Base-by-base conservation (phyloP, 176 grass and related monocot genomes). In the Triticum timopheevii region DNA sequence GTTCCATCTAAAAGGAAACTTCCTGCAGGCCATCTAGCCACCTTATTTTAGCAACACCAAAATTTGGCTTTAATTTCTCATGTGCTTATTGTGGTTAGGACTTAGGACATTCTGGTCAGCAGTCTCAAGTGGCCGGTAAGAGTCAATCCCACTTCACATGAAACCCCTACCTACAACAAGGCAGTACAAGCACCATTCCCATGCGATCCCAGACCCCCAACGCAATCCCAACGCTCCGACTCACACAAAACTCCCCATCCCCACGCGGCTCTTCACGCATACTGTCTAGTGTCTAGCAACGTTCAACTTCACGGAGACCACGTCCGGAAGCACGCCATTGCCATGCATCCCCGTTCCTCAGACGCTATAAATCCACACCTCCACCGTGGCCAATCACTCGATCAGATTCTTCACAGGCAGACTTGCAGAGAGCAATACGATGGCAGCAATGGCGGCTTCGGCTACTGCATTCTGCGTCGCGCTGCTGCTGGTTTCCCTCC, bases 151-250 rank as follows among this genome's bases (percentile, higher is more conserved):
- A 77, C 9, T 56, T 56, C 74, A 56, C 47, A 77, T 77, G 31
- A 40, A 38, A 34, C 44, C 22, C 76, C 69, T 5, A 42, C 65
- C n/a, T 27, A 28, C 28, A 61, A 36, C 40, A 42, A 62, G 17
- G 78, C 16, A 54, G 56, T 54, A 87, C 56, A 62, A 27, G 54
- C 84, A 77, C 80, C 80, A 77, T 69, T 34, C 47, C 35, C 64
- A 86, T 79, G 84, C 73, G 72, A 70, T 45, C 42, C 58, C 69
- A 73, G 74, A 58, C 36, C 88, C 73, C 83, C 78, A 33, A 76
- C 58, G 27, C 35, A 69, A 90, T 69, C 88, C 13, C 74, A 81
- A 85, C 68, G 61, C 47, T 75, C 44, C 11, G 13, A 28, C 11
- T 74, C 80, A 87, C 89, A 27, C 85, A 1, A 80, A 87, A 82